Base-by-base conservation (phyloP, 768 basidiomycete species). In the Lentinus tigrinus region DNA sequence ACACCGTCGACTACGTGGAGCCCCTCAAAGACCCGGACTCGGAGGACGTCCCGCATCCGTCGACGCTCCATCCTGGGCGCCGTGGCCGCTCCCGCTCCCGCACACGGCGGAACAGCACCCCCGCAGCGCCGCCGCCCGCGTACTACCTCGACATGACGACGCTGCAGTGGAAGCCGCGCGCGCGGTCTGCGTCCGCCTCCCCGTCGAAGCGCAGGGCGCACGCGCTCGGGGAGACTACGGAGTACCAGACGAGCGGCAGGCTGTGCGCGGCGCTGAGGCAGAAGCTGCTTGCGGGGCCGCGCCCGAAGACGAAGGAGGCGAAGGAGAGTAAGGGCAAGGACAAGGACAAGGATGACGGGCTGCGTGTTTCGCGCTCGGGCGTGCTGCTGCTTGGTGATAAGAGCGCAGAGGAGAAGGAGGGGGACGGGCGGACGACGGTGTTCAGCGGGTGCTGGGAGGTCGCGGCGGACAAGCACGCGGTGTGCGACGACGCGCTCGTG, bases 101-200 rank as follows among this genome's bases (percentile, higher is more conserved):
- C 2, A 42, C 58, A 1, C 52, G 58, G 28, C 44, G 57, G 21
- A 58, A 58, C 52, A 59, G 47, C 47, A 34, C 52, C 5, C 27
- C 26, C 9, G 31, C 39, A 6, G 19, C 38, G 8, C 8, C 47
- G 1, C 27, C 58, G 19, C 21, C 47, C 7, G 16, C 53, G 11
- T 60, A 44, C 50, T 60, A 60, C 23, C 54, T 60, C 5, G 59
- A 60, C 39, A 36, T 56, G 23, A 37, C 28, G 37, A 60, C 59
- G 11, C 27, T 60, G 49, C 37, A 47, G 27, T 60, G 59, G 59
- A 46, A 34, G 28, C 59, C 37, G 5, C 59, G 59, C 21, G 23
- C 38, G 13, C 58, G 31, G 10, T 40, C 52, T 2, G 27, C 39
- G 14, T 59, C 58, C 19, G 52, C 31, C 16, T 48, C 57, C 8